Evolutionary conservation across 129 eudicot species (phyloP).

Genomic region (Apium graveolens): DNA sequence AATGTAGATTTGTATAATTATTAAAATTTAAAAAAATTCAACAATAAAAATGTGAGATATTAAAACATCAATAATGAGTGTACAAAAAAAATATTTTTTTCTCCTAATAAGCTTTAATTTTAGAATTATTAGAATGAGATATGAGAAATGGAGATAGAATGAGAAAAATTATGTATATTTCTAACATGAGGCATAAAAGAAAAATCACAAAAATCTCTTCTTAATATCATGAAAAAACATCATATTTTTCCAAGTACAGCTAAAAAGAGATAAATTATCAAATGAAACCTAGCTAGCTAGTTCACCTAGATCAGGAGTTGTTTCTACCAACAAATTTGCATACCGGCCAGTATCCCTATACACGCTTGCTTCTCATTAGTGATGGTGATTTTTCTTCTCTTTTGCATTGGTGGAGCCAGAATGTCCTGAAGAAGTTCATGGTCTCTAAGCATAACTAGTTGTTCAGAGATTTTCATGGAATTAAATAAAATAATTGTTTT

Average conservation of each 20-base stretch:
- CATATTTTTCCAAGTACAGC: neutral
- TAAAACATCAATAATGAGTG: too few species aligned
- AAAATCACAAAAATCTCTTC: neutral
- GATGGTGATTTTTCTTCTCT: slow-evolving; percentile 45
- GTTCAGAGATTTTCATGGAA: slow-evolving; percentile 27
- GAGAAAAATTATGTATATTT: too few species aligned
- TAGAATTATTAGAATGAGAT: too few species aligned
- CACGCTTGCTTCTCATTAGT: neutral
- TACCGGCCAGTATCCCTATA: too few species aligned
- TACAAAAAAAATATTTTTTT: too few species aligned
- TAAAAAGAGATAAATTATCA: too few species aligned
- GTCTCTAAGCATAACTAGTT: slow-evolving; percentile 34
- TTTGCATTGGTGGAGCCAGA: slow-evolving; percentile 40
- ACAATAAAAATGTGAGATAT: too few species aligned
- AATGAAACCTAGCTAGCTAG: neutral
- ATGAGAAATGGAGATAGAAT: neutral
- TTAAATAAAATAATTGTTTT: slow-evolving; percentile 22
- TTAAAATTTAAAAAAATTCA: too few species aligned
- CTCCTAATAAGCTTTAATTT: too few species aligned
- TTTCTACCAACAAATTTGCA: neutral
- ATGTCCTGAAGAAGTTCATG: slow-evolving; percentile 85
- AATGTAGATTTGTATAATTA: too few species aligned
- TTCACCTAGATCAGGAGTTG: neutral
- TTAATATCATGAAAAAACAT: neutral
- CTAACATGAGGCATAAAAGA: neutral